Base-by-base conservation (phyloP, 306 rosid genomes). In the Styphnolobium japonicum region DNA sequence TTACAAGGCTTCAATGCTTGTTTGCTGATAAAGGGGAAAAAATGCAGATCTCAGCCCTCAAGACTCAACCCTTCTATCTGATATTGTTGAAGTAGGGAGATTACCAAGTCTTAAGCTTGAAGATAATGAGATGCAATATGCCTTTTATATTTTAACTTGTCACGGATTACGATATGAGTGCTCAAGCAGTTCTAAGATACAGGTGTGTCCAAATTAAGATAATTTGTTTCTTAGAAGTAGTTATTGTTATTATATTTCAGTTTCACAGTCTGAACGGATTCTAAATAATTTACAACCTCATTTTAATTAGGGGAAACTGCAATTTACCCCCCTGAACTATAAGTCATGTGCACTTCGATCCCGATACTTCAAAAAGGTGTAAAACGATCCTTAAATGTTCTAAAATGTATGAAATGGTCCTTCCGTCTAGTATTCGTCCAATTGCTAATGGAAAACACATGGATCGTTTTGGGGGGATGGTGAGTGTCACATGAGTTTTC, bases 151-250 rank as follows among this genome's bases (percentile, higher is more conserved):
- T 69, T 85, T 92, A 78, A 93, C 98, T 62, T 37, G 69, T 51
- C 93, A 86, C 3, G 99, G 99, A 62, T 82, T 89, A 70, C 89
- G 96, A 76, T 91, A 87, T 1, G 99, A 95, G 80, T 95, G 98
- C 82, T 95, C 99, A 39, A 88, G 88, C 88, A 67, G 21, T 85
- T 95, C 99, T 34, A 82, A 79, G 81, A 85, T 82, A 22, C 97
- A 82, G 79, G 78, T 85, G 27, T 19, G 42, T 77, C 58, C 43
- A 23, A 75, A 78, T 69, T 52, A 36, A 73, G 31, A 81, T 81
- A 16, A 33, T 75, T 69, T 49, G 27, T 29, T 56, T 75, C 43
- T 68, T 69, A 14, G 23, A 8, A 2, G 43, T 33, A 7, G 19
- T 42, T 25, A 19, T 68, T 46, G 66, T 48, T 52, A 5, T 57